phyloP scores from a whole-genome alignment of 179 eudicot species.

The Silene noctiflora region DNA sequence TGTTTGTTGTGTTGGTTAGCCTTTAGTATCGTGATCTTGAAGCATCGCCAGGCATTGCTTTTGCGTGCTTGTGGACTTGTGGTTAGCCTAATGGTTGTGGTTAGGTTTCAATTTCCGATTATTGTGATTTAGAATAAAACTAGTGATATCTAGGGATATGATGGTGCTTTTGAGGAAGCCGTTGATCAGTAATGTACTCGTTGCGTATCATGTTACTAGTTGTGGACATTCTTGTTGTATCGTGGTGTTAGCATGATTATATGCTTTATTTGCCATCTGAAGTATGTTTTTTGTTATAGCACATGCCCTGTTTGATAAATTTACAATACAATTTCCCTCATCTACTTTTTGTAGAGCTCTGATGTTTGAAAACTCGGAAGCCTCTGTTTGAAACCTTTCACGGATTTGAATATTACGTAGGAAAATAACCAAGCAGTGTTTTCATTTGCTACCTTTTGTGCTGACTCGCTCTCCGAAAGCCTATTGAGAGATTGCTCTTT shows the following conservation, averaged over 20 bases:
- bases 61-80: background rate
- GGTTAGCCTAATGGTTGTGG: background rate
- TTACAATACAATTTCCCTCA: no score
- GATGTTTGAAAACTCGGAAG: no score
- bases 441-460: background rate
- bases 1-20: background rate
- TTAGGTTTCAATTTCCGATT: background rate
- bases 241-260: no score
- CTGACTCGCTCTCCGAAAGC: background rate
- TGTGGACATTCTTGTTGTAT: no score
- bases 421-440: background rate
- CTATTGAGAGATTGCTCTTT: background rate
- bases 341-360: no score
- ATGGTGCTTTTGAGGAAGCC: background rate
- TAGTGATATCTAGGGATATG: background rate
- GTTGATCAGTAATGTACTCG: no score
- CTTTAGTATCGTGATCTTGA: background rate
- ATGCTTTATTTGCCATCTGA: no score
- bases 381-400: no score
- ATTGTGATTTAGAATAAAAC: background rate
- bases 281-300: no score
- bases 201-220: no score
- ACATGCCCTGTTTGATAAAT: no score
- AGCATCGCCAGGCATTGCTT: no score
- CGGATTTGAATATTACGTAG: background rate